phyloP scores from a whole-genome alignment of 192 early-diverging fungal genomes.

The Podila verticillata region DNA sequence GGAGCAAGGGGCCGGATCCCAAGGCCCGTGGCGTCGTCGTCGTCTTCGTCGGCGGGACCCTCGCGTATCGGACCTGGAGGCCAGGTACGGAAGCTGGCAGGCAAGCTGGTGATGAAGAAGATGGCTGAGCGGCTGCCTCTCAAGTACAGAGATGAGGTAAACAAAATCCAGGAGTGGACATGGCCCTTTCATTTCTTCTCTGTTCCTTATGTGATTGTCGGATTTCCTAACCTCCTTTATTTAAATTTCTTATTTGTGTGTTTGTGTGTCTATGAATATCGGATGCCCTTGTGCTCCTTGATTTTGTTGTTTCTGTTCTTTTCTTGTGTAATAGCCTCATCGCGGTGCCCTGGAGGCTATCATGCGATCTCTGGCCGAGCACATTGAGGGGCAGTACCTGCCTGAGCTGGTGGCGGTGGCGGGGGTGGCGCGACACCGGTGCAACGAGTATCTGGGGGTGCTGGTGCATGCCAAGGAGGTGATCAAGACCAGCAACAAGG shows the following conservation, averaged over 20 bases:
- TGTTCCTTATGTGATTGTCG: neutral
- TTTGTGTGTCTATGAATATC: neutral
- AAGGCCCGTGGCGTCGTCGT: neutral
- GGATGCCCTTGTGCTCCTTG: neutral
- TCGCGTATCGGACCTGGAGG: conserved; percentile 37
- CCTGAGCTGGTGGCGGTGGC: conserved; percentile 31
- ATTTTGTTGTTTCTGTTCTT: neutral
- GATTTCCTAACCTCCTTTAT: neutral
- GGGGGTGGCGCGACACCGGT: conserved; percentile 30
- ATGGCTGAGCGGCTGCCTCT: conserved; percentile 39
- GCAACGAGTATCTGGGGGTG: conserved; percentile 42
- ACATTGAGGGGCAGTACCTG: conserved; percentile 35
- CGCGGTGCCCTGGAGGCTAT: conserved; percentile 36
- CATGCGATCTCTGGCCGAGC: conserved; percentile 34
- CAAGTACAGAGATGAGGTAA: conserved; percentile 45
- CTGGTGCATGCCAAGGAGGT: conserved; percentile 43
- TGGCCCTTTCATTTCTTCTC: neutral
- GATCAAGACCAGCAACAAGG: conserved; percentile 38
- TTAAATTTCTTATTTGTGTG: too few relatives aligned
- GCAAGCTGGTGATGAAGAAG: conserved; percentile 40
- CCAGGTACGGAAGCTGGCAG: conserved; percentile 28
- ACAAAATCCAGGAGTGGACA: neutral
- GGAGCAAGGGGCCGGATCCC: conserved; percentile 8
- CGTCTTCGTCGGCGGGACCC: conserved; percentile 2
- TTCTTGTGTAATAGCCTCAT: conserved; percentile 22